Conservation (phyloP, 2,329 filamentous ascomycete species). For the Phialocephala sp. region DNA sequence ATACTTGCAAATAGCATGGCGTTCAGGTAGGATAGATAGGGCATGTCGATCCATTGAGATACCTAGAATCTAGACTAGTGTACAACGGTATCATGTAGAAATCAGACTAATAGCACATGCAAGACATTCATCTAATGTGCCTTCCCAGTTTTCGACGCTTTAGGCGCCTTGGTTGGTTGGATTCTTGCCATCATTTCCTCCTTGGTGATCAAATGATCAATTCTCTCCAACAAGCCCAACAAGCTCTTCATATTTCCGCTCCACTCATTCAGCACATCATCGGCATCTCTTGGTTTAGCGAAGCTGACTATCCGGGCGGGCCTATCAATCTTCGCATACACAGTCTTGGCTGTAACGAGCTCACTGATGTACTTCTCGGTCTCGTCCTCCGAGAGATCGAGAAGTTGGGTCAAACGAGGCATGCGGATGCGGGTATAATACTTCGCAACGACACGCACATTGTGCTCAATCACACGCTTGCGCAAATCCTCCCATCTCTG, state of each 20-base stretch:
- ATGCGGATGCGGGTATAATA: conserved; percentile 99
- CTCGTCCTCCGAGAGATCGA: conserved; percentile 92
- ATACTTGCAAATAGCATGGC: conserved; percentile 30
- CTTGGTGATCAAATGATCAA: conserved; percentile 98
- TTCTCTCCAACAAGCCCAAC: conserved; percentile 82
- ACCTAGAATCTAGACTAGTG: conserved; percentile 44
- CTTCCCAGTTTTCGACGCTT: conserved; percentile 46
- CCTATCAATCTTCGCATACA: conserved; percentile 96
- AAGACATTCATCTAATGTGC: conserved; percentile 37
- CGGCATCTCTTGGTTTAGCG: conserved; percentile 90
- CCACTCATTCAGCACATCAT: conserved; percentile 98
- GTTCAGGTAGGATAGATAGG: conserved; percentile 29
- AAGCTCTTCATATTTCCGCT: conserved; percentile 97
- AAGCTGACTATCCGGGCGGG: conserved; percentile 93
- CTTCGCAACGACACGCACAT: conserved; percentile 95
- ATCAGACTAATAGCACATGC: conserved; percentile 28
- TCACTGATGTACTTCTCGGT: conserved; percentile 99
- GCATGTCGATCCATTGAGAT: conserved; percentile 33
- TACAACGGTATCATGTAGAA: conserved; percentile 40
- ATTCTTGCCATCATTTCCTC: conserved; percentile 99
- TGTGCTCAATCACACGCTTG: conserved; percentile 99
- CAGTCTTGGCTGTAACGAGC: conserved; percentile 95
- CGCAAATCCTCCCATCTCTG: conserved; percentile 92
- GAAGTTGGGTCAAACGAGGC: conserved; percentile 84
- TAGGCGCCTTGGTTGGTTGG: conserved; percentile 60